These are phyloP conservation scores for Inga laurina DNA, from an alignment of 306 rosid genomes.

Conservation along the genomic window DNA sequence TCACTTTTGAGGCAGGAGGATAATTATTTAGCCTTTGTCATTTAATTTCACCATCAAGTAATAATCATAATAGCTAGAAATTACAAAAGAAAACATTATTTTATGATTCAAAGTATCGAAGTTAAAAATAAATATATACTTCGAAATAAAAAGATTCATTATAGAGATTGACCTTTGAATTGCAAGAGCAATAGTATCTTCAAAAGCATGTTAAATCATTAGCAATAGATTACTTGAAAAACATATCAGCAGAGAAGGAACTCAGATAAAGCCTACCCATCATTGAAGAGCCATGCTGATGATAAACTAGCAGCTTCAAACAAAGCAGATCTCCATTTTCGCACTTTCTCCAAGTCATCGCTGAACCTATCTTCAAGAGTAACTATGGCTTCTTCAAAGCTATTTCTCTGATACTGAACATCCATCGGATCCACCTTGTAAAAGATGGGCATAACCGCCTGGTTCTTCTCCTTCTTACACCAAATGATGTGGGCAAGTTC, in stretches of 20 bases:
- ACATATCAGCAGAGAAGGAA: neutral
- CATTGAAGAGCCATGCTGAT: neutral
- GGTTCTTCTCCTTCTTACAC: neutral
- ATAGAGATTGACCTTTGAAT: too few relatives aligned
- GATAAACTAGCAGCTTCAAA: neutral
- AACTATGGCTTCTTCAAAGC: neutral
- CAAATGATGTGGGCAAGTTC: neutral
- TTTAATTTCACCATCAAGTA: neutral
- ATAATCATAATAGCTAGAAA: too few relatives aligned
- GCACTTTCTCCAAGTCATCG: neutral
- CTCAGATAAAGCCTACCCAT: neutral
- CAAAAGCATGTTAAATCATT: neutral
- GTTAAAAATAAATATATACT: neutral
- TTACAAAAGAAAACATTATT: neutral
- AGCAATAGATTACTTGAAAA: neutral
- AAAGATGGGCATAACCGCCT: neutral
- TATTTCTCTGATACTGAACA: neutral
- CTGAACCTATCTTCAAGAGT: neutral
- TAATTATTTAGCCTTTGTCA: neutral
- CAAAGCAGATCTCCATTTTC: neutral
- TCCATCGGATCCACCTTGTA: neutral
- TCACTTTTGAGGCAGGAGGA: neutral
- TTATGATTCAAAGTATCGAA: neutral
- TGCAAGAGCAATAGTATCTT: neutral
- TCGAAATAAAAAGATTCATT: neutral